These are phyloP conservation scores for Sesbania bispinosa DNA, from an alignment of 306 rosid genomes.

Conservation along the genomic window DNA sequence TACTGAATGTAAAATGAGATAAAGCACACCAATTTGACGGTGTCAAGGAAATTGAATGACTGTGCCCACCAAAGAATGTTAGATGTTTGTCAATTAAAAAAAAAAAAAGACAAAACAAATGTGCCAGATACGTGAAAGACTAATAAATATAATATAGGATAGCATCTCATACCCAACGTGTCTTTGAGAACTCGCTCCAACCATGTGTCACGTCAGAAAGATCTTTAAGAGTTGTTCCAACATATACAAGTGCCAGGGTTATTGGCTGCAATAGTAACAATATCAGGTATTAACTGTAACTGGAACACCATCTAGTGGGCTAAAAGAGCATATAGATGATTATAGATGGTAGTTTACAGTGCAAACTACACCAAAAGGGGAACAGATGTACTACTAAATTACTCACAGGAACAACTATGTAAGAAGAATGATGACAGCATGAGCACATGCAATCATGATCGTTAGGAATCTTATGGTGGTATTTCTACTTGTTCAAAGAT, in stretches of 20 bases:
- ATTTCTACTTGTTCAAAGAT: background rate
- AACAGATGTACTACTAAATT: background rate
- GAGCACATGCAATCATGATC: too few relatives aligned
- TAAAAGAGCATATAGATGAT: background rate
- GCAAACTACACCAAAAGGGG: background rate
- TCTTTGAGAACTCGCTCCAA: conserved; percentile 79
- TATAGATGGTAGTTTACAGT: background rate
- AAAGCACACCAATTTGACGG: background rate
- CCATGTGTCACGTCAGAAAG: conserved; percentile 96
- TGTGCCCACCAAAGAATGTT: conserved; percentile 19
- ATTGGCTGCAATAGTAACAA: conserved; percentile 68
- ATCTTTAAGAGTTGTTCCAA: conserved; percentile 96
- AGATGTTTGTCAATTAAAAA: background rate
- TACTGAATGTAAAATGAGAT: background rate
- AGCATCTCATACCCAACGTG: conserved; percentile 76
- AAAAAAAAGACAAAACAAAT: background rate
- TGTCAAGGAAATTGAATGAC: conserved; percentile 1
- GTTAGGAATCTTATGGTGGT: background rate
- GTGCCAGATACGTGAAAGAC: conserved; percentile 1
- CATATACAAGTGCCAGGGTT: conserved; percentile 78
- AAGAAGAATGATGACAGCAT: background rate
- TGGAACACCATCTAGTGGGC: background rate
- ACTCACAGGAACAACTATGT: background rate
- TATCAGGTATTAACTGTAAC: conserved; percentile 8
- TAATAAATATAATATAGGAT: background rate